Evolutionary conservation across 108 stramenopile species (phyloP).

Genomic region (Nitzschia inconspicua): DNA sequence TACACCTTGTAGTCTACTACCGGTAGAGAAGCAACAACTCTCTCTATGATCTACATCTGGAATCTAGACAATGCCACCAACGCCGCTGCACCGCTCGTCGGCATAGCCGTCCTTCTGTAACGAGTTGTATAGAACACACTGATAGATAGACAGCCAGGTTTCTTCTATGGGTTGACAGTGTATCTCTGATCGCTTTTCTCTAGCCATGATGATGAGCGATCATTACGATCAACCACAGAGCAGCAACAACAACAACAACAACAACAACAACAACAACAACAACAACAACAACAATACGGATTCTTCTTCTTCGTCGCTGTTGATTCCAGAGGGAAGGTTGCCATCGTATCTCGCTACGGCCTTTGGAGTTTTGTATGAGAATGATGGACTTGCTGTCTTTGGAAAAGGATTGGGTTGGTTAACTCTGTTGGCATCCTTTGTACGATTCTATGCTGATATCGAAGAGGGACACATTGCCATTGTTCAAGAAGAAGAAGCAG

Average conservation of each 20-base stretch:
- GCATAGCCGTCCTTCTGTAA: too few species aligned
- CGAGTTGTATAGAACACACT: too few species aligned
- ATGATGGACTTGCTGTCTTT: constrained; percentile 91
- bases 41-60: too few species aligned
- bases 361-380: constrained; percentile 83
- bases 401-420: constrained; percentile 88
- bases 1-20: too few species aligned
- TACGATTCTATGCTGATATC: constrained; percentile 75
- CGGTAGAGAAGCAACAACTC: too few species aligned
- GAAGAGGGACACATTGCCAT: constrained; percentile 49
- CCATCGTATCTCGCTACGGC: constrained; percentile 83
- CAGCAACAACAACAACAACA: background rate
- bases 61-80: too few species aligned
- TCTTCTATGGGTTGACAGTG: too few species aligned
- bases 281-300: background rate
- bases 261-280: background rate
- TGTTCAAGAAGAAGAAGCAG: constrained; percentile 26
- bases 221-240: background rate
- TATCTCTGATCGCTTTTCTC: too few species aligned
- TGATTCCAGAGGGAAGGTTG: constrained; percentile 47
- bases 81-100: too few species aligned
- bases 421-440: constrained; percentile 63
- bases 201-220: too few species aligned
- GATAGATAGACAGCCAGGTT: too few species aligned
- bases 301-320: background rate